Conservation (phyloP, 2,329 filamentous ascomycete species). For the Aspergillus proliferans region DNA sequence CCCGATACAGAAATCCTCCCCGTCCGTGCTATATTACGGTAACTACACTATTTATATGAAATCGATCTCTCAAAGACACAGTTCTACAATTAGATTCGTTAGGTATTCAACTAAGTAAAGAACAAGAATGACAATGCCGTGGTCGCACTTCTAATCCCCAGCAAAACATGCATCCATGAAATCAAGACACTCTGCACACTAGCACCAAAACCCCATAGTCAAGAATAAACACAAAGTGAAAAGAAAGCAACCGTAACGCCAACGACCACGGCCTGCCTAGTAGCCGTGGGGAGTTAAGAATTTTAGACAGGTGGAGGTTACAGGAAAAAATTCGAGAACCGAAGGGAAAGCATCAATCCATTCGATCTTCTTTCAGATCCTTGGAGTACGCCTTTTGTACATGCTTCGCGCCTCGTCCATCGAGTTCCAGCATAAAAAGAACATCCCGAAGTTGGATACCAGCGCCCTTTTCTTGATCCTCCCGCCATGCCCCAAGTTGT, state of each 20-base stretch:
- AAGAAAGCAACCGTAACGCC: not conserved
- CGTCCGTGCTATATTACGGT: not conserved
- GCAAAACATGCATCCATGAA: not conserved
- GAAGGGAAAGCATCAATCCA: constrained; percentile 14
- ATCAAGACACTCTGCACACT: not conserved
- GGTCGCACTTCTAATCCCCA: not conserved
- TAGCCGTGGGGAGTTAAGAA: constrained; percentile 12
- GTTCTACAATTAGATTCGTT: not conserved
- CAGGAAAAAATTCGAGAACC: not conserved
- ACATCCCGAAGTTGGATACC: constrained; percentile 82
- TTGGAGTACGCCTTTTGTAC: constrained; percentile 40
- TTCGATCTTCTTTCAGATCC: constrained; percentile 36
- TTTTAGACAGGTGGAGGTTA: not conserved
- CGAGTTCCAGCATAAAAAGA: constrained; percentile 69
- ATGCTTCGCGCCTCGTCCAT: constrained; percentile 51
- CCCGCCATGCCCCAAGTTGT: constrained; percentile 67
- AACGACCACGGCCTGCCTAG: not conserved
- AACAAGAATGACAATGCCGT: constrained; percentile 4
- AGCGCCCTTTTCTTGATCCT: constrained; percentile 68
- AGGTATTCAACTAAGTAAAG: constrained; percentile 1
- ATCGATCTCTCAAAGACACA: not conserved
- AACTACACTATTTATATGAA: not conserved
- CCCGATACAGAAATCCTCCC: not conserved
- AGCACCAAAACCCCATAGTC: too few relatives aligned
- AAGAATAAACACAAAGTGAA: too few relatives aligned